Evolutionary conservation across 2,329 filamentous ascomycete species (phyloP), one percentile per base, ranked within the genome.

Genomic region (Curvularia hawaiiensis): DNA sequence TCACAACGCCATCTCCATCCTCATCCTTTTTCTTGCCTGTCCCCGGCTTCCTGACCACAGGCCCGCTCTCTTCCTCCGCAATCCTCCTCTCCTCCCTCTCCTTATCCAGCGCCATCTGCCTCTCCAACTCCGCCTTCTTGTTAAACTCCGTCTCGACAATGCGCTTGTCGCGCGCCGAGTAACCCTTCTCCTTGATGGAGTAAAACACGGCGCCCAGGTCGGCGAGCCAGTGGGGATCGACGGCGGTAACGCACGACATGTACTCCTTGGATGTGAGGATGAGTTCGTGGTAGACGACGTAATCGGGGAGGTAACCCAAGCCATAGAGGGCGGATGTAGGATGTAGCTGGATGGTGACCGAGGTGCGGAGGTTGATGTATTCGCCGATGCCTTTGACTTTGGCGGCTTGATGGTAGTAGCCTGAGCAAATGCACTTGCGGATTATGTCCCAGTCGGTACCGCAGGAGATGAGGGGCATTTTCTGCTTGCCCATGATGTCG

Each of bases 381-480:
- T 99, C 96, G 67, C 95, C 95, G 16, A 97, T 91, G 3, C 95
- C 96, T 79, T 96, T 96, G 62, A 96, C 92, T 70, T 93, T 92
- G 30, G 95, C 95, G 6, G 95, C 95, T 79, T 99, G 95, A 72
- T 98, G 94, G 79, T 98, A 99, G 81, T 97, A 99, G 12, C 95
- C 95, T 0, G 91, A 92, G 80, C 96, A 99, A 72, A 99, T 97
- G 75, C 94, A 98, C 77, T 95, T 94, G 61, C 95, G 88, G 55
- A 98, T 92, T 10, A 96, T 82, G 75, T 99, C 96, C 90, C 95
- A 97, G 79, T 99, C 96, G 43, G 94, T 98, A 31, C 95, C 95
- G 71, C 93, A 97, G 76, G 90, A 93, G 43, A 87, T 81, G 67
- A 98, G 84, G 51, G 85, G 77, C 92, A 99, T 95, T 75, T 95